These are phyloP conservation scores for Leishmania braziliensis DNA, from an alignment of 208 protist species.

Conservation along the genomic window DNA sequence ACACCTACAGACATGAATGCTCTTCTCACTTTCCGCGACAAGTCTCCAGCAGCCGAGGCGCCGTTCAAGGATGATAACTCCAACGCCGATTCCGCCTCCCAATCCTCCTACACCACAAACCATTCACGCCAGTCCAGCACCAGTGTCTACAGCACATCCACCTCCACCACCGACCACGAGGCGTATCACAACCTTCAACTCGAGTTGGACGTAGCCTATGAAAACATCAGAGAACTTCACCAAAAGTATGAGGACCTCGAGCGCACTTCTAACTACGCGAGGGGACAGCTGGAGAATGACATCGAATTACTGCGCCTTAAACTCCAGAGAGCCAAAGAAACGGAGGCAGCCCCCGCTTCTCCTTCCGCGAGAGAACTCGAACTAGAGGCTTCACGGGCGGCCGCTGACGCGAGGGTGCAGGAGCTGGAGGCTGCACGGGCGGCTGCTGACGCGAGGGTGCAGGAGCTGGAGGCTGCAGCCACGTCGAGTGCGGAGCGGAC, in stretches of 20 bases:
- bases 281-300: conserved; percentile 27
- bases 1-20: not conserved
- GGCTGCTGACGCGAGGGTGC: not conserved
- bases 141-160: conserved; percentile 30
- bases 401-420: not conserved
- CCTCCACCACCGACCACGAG: conserved; percentile 35
- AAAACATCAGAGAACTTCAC: conserved; percentile 30
- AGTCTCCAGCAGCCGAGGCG: conserved; percentile 17
- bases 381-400: not conserved
- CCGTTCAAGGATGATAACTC: conserved; percentile 24
- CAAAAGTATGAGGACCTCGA: conserved; percentile 35
- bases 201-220: conserved; percentile 30
- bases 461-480: not conserved
- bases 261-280: conserved; percentile 29
- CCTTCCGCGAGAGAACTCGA: not conserved
- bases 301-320: conserved; percentile 19
- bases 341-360: not conserved
- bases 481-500: not conserved
- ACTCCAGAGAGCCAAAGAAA: conserved; percentile 5
- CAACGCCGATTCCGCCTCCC: conserved; percentile 32
- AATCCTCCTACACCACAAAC: conserved; percentile 36
- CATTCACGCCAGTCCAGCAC: conserved; percentile 28
- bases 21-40: conserved; percentile 22
- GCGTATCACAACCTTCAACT: conserved; percentile 30
- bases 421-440: not conserved